These are phyloP conservation scores for Serendipita sp. DNA, from an alignment of 768 basidiomycete species.

Conservation along the genomic window DNA sequence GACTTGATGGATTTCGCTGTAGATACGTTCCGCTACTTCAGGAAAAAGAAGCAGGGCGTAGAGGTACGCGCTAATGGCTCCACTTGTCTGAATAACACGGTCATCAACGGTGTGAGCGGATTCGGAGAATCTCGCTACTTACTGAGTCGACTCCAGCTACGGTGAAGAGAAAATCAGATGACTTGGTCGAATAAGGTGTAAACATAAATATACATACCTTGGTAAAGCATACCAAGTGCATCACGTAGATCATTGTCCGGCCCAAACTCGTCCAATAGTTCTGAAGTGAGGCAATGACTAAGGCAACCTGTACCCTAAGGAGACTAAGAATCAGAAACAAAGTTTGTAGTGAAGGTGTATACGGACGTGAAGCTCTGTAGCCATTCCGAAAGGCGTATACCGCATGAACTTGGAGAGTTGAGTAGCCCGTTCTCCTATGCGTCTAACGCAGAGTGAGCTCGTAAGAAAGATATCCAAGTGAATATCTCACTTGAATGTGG, in stretches of 20 bases:
- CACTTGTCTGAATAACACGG: neutral
- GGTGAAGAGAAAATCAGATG: too few species aligned
- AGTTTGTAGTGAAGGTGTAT: neutral
- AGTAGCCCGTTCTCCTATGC: neutral
- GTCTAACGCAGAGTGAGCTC: neutral
- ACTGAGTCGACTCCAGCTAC: too few species aligned
- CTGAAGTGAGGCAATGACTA: neutral
- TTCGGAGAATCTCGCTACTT: too few species aligned
- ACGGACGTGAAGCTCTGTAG: neutral
- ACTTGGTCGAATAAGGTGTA: too few species aligned
- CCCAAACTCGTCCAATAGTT: neutral
- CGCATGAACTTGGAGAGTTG: neutral
- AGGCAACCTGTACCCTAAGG: neutral
- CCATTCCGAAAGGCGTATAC: neutral
- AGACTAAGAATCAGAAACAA: neutral
- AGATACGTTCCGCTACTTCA: neutral
- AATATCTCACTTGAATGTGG: neutral
- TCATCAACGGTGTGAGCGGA: too few species aligned
- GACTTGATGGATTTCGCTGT: neutral
- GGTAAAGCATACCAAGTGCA: neutral
- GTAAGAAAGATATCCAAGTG: neutral
- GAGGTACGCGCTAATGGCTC: neutral
- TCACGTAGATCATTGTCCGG: neutral
- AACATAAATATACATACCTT: neutral
- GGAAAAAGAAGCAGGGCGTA: neutral